Conservation (phyloP, 306 rosid genomes). For the Vachellia pachyceras region DNA sequence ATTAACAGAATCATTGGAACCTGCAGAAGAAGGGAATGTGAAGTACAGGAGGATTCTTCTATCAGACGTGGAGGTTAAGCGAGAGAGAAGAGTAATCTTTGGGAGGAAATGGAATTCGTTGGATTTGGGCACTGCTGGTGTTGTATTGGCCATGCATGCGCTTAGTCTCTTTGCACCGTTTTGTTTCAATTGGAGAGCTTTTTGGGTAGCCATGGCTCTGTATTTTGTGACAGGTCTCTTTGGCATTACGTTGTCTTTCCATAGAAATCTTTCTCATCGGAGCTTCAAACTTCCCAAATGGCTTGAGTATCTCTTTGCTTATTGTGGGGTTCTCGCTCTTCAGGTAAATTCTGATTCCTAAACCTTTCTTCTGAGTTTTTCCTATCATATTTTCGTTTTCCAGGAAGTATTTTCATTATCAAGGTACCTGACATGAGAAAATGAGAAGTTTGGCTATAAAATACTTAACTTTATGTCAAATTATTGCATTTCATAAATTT, state of each 20-base stretch:
- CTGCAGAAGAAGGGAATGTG: slow-evolving; percentile 19
- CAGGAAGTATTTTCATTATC: not conserved
- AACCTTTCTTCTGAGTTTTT: not conserved
- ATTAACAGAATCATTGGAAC: slow-evolving; percentile 49
- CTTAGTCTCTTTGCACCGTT: slow-evolving; percentile 79
- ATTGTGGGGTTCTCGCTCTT: slow-evolving; percentile 81
- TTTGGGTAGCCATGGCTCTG: slow-evolving; percentile 66
- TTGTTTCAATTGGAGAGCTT: slow-evolving; percentile 68
- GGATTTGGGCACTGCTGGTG: slow-evolving; percentile 68
- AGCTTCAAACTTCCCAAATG: slow-evolving; percentile 91
- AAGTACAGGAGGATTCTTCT: slow-evolving; percentile 56
- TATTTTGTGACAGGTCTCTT: slow-evolving; percentile 81
- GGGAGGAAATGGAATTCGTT: slow-evolving; percentile 73
- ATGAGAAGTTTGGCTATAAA: not conserved
- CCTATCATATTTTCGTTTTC: not conserved
- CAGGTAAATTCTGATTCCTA: slow-evolving; percentile 52
- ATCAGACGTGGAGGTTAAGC: slow-evolving; percentile 80
- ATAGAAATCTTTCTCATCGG: slow-evolving; percentile 82
- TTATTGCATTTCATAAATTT: not conserved
- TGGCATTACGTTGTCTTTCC: slow-evolving; percentile 82
- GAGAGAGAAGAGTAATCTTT: slow-evolving; percentile 52
- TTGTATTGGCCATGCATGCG: slow-evolving; percentile 69
- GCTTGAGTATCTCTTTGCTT: slow-evolving; percentile 87
- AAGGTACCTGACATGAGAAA: not conserved
- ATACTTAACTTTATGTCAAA: not conserved